phyloP scores from a whole-genome alignment of 2,329 filamentous ascomycete genomes.

The Pseudogymnoascus sp. region DNA sequence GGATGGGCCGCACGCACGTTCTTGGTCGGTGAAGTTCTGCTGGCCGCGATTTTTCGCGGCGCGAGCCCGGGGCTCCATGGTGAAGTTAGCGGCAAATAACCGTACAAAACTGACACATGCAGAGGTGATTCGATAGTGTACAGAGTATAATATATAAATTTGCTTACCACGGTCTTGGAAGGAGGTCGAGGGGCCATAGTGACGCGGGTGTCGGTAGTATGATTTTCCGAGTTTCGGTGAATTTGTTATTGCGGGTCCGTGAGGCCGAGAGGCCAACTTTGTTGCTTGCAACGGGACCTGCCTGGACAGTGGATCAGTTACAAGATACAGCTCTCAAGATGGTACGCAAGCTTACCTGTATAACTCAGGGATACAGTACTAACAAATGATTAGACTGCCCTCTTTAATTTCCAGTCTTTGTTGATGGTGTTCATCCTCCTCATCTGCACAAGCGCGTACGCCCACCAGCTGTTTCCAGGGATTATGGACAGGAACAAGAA shows the following conservation, averaged over 20 bases:
- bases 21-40: conserved; percentile 69
- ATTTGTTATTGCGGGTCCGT: conserved; percentile 1
- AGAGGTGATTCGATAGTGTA: neutral
- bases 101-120: neutral
- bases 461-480: conserved; percentile 80
- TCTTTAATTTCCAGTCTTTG: conserved; percentile 98
- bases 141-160: neutral
- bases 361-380: neutral
- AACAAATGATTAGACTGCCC: conserved; percentile 60
- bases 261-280: neutral
- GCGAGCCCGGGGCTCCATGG: conserved; percentile 68
- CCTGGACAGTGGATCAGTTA: neutral
- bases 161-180: neutral
- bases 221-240: conserved; percentile 8
- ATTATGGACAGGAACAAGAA: conserved; percentile 92
- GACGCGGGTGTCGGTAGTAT: neutral
- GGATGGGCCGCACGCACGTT: conserved; percentile 46
- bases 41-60: conserved; percentile 75
- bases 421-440: conserved; percentile 89
- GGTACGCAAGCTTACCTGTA: conserved; percentile 12
- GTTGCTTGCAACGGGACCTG: neutral
- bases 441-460: conserved; percentile 92
- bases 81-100: neutral
- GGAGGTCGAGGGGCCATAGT: neutral
- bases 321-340: conserved; percentile 13